phyloP scores from a whole-genome alignment of 441 rosid genomes.

The Daphne laureola region DNA sequence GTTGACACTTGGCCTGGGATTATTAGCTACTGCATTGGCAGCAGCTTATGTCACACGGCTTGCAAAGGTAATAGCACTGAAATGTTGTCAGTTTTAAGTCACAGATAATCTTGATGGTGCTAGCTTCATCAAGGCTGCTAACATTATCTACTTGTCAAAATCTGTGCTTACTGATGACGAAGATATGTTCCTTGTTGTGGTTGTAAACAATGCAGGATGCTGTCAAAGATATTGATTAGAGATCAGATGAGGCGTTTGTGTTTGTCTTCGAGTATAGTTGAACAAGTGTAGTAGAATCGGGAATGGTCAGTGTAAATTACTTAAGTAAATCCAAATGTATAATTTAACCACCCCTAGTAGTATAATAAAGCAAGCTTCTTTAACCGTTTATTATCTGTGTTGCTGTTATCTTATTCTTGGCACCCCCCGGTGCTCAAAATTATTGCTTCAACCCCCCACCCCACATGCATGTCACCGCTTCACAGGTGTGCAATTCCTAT shows the following conservation, averaged over 20 bases:
- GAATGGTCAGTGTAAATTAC: constrained; percentile 11
- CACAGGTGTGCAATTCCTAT: constrained; percentile 1
- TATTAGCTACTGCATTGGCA: constrained; percentile 74
- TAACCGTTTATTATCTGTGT: neutral
- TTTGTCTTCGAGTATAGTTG: constrained; percentile 1
- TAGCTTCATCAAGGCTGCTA: too few species aligned
- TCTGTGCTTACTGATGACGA: neutral
- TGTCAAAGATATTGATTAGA: constrained; percentile 64
- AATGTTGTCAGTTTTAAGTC: too few species aligned
- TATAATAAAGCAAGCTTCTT: constrained; percentile 6
- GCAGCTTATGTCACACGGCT: constrained; percentile 82
- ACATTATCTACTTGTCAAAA: too few species aligned
- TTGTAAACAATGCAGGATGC: constrained; percentile 57
- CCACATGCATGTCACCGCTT: constrained; percentile 5
- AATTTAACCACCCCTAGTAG: constrained; percentile 1
- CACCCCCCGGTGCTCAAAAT: too few species aligned
- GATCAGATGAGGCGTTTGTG: constrained; percentile 1
- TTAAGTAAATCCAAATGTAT: constrained; percentile 8
- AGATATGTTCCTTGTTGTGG: neutral
- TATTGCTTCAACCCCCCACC: neutral
- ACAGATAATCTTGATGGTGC: neutral
- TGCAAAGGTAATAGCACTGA: constrained; percentile 62
- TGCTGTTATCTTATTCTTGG: neutral
- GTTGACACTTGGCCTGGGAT: constrained; percentile 72
- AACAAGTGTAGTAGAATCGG: constrained; percentile 18